These are phyloP conservation scores for Erucastrum elatum DNA, from an alignment of 345 rosid species.

Conservation along the genomic window DNA sequence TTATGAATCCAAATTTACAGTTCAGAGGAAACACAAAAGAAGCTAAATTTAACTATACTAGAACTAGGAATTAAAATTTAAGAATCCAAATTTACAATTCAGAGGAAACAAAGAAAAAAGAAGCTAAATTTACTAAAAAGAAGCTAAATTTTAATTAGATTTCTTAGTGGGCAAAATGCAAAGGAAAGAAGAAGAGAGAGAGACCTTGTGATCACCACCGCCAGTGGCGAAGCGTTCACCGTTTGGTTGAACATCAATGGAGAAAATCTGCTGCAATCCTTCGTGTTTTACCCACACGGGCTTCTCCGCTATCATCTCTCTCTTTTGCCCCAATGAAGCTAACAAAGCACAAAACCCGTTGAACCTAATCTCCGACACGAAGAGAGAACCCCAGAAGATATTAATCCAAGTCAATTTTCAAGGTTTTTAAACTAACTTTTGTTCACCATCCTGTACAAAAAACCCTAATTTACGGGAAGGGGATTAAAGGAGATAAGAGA, in stretches of 20 bases:
- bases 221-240: slow-evolving; percentile 97
- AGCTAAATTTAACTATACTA: too few relatives aligned
- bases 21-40: too few relatives aligned
- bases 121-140: too few relatives aligned
- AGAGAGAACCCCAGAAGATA: not conserved
- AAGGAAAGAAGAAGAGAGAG: not conserved
- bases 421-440: not conserved
- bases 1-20: not conserved
- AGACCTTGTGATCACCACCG: slow-evolving; percentile 98
- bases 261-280: slow-evolving; percentile 97
- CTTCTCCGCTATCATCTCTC: slow-evolving; percentile 90
- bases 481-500: not conserved
- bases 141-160: too few relatives aligned
- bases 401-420: not conserved
- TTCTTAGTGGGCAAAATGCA: too few relatives aligned
- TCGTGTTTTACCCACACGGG: slow-evolving; percentile 96
- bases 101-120: too few relatives aligned
- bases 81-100: too few relatives aligned
- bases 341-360: slow-evolving; percentile 7
- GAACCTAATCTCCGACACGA: slow-evolving; percentile 3
- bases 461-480: slow-evolving; percentile 3
- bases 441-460: not conserved
- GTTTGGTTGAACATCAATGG: slow-evolving; percentile 95
- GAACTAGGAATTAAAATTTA: too few relatives aligned
- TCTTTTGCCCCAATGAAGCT: not conserved